Evolutionary conservation across 768 basidiomycete genomes (phyloP), one percentile per base, ranked within the genome.

Genomic region (Phanerochaete carnosa): DNA sequence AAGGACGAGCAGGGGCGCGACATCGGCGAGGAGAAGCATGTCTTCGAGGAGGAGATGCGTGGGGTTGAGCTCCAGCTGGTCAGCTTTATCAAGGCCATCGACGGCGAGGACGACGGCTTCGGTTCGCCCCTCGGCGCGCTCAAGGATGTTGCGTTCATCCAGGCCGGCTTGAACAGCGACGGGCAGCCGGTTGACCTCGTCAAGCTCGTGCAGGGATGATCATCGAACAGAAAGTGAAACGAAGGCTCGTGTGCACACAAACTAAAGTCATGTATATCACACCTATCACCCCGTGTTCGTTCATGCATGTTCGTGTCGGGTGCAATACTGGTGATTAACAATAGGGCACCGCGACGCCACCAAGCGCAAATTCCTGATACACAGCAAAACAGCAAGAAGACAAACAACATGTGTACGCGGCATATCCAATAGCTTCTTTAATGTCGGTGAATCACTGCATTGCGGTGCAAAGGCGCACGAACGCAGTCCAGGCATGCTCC

Each of bases 131-230:
- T 77, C 35, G 83, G 76, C 19, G 85, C 91, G 30, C 72, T 95
- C 62, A 75, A 75, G 62, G 93, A 95, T 69, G 85, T 95, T 29
- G 90, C 88, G 28, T 77, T 93, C 66, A 88, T 95, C 61, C 80
- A 95, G 75, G 92, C 89, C 28, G 83, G 83, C 29, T 74, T 94
- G 76, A 86, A 81, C 37, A 88, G 87, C 65, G 73, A 81, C 22
- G 90, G 90, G 6, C 66, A 76, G 60, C 69, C 81, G 37, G 78
- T 93, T 2, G 83, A 89, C 71, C 73, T 94, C 51, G 68, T 69
- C 55, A 77, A 71, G 63, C 68, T 78, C 1, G 68, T 73, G 16
- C 45, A 59, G 57, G 30, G 54, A 49, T 49, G 47, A 49, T 6
- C 39, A 43, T 8, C 11, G 8, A 43, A 19, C 39, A 43, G 39